Evolutionary conservation across 2,329 filamentous ascomycete species (phyloP).

Genomic region (Ascosphaera apis): DNA sequence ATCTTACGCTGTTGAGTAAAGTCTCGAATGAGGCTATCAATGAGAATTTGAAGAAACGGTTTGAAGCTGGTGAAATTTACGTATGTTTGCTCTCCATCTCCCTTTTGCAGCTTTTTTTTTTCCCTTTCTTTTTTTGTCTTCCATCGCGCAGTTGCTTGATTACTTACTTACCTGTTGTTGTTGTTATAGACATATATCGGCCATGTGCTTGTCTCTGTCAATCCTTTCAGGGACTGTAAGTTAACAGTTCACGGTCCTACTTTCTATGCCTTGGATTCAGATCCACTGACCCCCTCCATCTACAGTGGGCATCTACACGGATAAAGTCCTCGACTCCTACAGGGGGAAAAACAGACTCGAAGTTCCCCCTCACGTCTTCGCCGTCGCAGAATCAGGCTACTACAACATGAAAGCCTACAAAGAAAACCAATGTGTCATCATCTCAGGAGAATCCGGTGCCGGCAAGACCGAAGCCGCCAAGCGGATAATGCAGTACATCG

Average conservation of each 20-base stretch:
- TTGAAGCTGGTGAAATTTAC: slow-evolving; percentile 95
- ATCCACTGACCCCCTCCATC: slow-evolving; percentile 11
- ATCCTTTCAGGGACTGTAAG: slow-evolving; percentile 75
- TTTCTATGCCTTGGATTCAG: background rate
- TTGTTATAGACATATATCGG: slow-evolving; percentile 67
- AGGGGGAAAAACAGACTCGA: slow-evolving; percentile 92
- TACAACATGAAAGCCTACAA: slow-evolving; percentile 99
- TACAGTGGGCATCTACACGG: slow-evolving; percentile 83
- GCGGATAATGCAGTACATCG: slow-evolving; percentile 98
- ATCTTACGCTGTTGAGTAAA: slow-evolving; percentile 92
- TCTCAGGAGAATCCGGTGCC: slow-evolving; percentile 91
- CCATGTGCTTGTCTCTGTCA: slow-evolving; percentile 97
- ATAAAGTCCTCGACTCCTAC: slow-evolving; percentile 79
- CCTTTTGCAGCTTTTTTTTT: slow-evolving; percentile 4
- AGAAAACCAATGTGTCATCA: slow-evolving; percentile 98
- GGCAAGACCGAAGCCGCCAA: slow-evolving; percentile 98
- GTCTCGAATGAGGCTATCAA: slow-evolving; percentile 99
- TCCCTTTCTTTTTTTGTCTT: background rate
- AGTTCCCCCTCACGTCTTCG: slow-evolving; percentile 83
- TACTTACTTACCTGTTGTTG: slow-evolving; percentile 3
- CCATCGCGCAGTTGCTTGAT: no score
- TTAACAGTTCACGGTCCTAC: slow-evolving; percentile 7
- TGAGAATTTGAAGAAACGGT: slow-evolving; percentile 94
- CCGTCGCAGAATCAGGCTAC: slow-evolving; percentile 85
- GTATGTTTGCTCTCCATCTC: slow-evolving; percentile 20